These are phyloP conservation scores for Chenopodium album DNA, from an alignment of 148 eudicot genomes.

Conservation along the genomic window DNA sequence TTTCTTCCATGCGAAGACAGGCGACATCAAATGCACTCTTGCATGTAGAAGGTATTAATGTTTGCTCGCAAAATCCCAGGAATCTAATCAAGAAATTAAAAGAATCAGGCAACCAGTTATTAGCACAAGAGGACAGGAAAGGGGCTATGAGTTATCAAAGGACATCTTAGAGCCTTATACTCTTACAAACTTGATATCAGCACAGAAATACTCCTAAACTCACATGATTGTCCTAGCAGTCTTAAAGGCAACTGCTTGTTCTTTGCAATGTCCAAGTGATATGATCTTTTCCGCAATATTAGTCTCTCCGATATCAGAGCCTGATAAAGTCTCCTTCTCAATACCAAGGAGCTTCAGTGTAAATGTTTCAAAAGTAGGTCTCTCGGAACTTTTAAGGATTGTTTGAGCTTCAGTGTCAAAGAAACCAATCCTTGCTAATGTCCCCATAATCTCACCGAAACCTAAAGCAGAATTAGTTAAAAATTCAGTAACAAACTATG, in stretches of 20 bases:
- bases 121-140: background rate
- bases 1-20: conserved; percentile 86
- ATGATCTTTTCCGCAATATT: conserved; percentile 55
- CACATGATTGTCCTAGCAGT: conserved; percentile 85
- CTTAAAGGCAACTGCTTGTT: conserved; percentile 52
- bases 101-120: background rate
- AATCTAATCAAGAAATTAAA: conserved; percentile 41
- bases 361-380: conserved; percentile 58
- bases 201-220: conserved; percentile 6
- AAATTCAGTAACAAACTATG: background rate
- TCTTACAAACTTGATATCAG: background rate
- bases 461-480: conserved; percentile 40
- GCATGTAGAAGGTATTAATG: conserved; percentile 68
- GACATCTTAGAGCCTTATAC: background rate
- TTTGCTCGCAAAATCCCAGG: conserved; percentile 66
- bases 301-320: conserved; percentile 40
- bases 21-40: conserved; percentile 75
- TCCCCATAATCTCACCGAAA: conserved; percentile 81
- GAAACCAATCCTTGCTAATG: conserved; percentile 80
- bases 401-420: conserved; percentile 48
- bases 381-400: conserved; percentile 41
- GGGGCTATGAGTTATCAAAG: background rate
- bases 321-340: conserved; percentile 26
- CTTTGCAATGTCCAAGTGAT: conserved; percentile 59
- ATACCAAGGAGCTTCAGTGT: conserved; percentile 56